phyloP scores from a whole-genome alignment of 768 basidiomycete species.

The Baorangia bicolor region DNA sequence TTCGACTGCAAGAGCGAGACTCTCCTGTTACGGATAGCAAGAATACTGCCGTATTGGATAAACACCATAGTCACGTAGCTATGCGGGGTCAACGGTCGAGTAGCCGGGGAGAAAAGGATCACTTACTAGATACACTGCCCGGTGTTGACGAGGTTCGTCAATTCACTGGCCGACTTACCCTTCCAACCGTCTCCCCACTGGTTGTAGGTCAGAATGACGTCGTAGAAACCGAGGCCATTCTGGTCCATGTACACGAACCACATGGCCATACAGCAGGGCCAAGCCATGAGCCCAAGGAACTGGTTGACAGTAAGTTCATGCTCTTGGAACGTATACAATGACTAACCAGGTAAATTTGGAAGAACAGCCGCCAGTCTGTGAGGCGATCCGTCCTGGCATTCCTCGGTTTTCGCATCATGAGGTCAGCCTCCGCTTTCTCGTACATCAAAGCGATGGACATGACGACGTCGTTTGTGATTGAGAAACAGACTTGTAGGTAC shows the following conservation, averaged over 20 bases:
- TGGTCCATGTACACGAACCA: constrained; percentile 40
- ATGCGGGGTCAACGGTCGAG: background rate
- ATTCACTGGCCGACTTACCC: constrained; percentile 29
- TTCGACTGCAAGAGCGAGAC: constrained; percentile 44
- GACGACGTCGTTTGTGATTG: constrained; percentile 50
- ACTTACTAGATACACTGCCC: constrained; percentile 49
- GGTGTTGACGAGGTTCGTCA: constrained; percentile 36
- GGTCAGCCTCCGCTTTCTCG: constrained; percentile 51
- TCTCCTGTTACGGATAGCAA: constrained; percentile 44
- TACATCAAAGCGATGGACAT: constrained; percentile 52
- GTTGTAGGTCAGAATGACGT: constrained; percentile 42
- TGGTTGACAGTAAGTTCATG: constrained; percentile 14
- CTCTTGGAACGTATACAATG: background rate
- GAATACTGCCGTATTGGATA: constrained; percentile 43
- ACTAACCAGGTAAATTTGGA: constrained; percentile 47
- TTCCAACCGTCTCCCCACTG: constrained; percentile 39
- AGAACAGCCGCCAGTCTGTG: constrained; percentile 48
- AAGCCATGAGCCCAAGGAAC: constrained; percentile 46
- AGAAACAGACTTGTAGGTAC: constrained; percentile 56
- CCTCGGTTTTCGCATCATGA: constrained; percentile 49
- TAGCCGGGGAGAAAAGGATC: background rate
- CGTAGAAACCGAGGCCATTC: constrained; percentile 38
- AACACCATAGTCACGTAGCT: constrained; percentile 51
- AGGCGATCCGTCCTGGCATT: constrained; percentile 49
- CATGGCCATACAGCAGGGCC: constrained; percentile 46